phyloP scores from a whole-genome alignment of 2,329 filamentous ascomycete species.

The Fusarium sp. region DNA sequence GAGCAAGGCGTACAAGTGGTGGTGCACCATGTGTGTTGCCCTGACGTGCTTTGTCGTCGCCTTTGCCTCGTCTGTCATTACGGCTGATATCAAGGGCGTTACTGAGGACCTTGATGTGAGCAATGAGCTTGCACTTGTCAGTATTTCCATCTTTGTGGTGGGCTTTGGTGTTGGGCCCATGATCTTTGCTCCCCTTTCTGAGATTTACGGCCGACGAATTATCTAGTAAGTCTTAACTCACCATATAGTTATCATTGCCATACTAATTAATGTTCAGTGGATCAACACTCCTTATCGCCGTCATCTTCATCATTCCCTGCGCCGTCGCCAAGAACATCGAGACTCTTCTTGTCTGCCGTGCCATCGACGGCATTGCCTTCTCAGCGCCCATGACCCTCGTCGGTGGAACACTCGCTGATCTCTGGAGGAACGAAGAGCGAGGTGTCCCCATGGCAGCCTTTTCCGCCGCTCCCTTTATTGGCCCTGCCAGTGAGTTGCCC shows the following conservation, averaged over 20 bases:
- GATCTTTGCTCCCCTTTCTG: constrained; percentile 83
- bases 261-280: constrained; percentile 52
- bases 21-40: constrained; percentile 88
- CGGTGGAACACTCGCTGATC: constrained; percentile 84
- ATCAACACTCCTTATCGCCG: constrained; percentile 77
- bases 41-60: constrained; percentile 82
- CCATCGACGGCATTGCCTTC: constrained; percentile 87
- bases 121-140: constrained; percentile 80
- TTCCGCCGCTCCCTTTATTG: constrained; percentile 85
- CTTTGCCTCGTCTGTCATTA: constrained; percentile 82
- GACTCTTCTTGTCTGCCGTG: constrained; percentile 82
- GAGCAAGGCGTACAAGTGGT: constrained; percentile 85
- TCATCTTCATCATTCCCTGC: constrained; percentile 86
- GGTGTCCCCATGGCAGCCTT: constrained; percentile 92
- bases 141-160: constrained; percentile 83
- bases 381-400: constrained; percentile 90
- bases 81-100: constrained; percentile 79
- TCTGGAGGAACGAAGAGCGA: constrained; percentile 88
- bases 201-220: constrained; percentile 79
- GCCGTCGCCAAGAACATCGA: constrained; percentile 83
- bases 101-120: constrained; percentile 76
- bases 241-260: neutral
- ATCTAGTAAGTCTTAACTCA: constrained; percentile 70
- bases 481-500: constrained; percentile 73
- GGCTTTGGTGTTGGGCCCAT: constrained; percentile 88